Conservation (phyloP, 1,284 basidiomycete species). For the Schizophyllum commune region DNA sequence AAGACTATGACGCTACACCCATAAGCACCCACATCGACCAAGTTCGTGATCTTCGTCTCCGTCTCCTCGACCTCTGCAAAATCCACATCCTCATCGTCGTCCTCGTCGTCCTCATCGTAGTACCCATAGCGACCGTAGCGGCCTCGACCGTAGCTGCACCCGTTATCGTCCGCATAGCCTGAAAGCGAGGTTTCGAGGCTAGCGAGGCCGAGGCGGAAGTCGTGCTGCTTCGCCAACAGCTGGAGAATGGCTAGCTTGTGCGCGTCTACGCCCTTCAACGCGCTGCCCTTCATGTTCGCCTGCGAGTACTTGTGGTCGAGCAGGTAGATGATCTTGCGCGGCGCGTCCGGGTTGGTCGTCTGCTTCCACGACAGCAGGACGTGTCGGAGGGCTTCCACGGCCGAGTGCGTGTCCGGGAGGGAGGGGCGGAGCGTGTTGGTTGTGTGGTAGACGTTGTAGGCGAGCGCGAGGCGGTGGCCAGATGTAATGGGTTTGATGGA, state of each 20-base stretch:
- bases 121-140: too few relatives aligned
- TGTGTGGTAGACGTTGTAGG: conserved; percentile 35
- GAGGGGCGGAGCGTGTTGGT: conserved; percentile 11
- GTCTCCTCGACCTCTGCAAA: conserved; percentile 24
- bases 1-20: too few relatives aligned
- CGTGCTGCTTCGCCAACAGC: conserved; percentile 10
- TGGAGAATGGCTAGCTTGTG: conserved; percentile 13
- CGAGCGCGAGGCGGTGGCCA: conserved; percentile 38
- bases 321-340: conserved; percentile 18
- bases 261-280: conserved; percentile 20
- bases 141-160: too few relatives aligned
- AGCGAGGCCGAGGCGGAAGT: conserved; percentile 26
- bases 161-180: conserved; percentile 25
- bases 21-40: conserved; percentile 21
- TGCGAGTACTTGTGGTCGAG: conserved; percentile 20
- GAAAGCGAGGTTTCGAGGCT: conserved; percentile 25
- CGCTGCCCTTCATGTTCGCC: conserved; percentile 12
- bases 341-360: conserved; percentile 3
- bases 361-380: conserved; percentile 13
- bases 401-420: conserved; percentile 14
- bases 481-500: conserved; percentile 36
- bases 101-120: conserved; percentile 8
- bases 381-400: conserved; percentile 9
- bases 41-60: conserved; percentile 18
- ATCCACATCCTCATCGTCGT: conserved; percentile 14